Base-by-base conservation (phyloP, 2,329 filamentous ascomycete genomes). In the Scedosporium minutisporum region DNA sequence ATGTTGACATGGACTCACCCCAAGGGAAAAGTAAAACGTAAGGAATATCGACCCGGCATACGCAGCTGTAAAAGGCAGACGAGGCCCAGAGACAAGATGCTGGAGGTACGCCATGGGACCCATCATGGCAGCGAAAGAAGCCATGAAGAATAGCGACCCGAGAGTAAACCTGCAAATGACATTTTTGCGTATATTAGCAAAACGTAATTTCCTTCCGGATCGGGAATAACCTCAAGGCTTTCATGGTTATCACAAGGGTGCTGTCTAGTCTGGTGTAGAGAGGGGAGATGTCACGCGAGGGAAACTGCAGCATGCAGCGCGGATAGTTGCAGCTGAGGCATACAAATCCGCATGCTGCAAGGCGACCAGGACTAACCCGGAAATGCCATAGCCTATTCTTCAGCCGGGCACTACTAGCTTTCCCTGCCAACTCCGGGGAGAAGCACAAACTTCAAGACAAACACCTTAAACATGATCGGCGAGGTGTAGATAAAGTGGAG, bases 91-190 rank as follows among this genome's bases (percentile, higher is more conserved):
- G 63, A 92, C 78, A 66, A 97, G 83, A 77, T 99, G 95, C 70
- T 87, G 87, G 65, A 87, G 75, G 75, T 97, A 99, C 68, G 86
- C 82, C 77, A 87, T 81, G 42, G 91, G 93, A 62, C 95, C 95
- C 90, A 97, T 96, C 77, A 97, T 84, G 68, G 93, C 91, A 27
- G 91, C 92, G 83, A 95, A 99, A 68, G 93, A 96, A 68, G 86
- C 84, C 69, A 97, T 82, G 80, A 97, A 97, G 67, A 99, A 82
- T 58, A 90, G 72, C 58, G 93, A 97, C 62, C 93, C 95, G 73
- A 97, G 87, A 59, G 93, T 91, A 95, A 95, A 99, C 80, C 95
- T 97, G 75, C 64, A 63, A 60, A 58, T 61, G 33, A 38, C 21
- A 27, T 16, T 21, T 21, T 23, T 42, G 53, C 61, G 23, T 57